phyloP scores from a whole-genome alignment of 148 eudicot genomes.

The Agrostemma githago region DNA sequence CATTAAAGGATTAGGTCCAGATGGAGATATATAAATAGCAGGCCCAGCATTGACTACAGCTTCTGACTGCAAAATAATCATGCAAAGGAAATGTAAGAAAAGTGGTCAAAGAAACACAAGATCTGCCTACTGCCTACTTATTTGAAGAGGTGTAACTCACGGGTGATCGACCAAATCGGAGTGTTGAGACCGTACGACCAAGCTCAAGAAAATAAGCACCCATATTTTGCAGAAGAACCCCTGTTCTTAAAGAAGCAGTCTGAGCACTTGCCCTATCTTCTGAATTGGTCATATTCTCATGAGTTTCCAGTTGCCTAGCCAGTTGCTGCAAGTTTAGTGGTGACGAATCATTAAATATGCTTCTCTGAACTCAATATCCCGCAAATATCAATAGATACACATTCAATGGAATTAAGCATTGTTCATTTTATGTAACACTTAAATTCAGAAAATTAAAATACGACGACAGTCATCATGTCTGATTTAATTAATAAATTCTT shows the following conservation, averaged over 20 bases:
- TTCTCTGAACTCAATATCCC: not conserved
- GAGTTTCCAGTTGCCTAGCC: constrained; percentile 31
- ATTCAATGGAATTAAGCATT: not conserved
- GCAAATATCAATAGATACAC: not conserved
- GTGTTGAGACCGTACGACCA: constrained; percentile 44
- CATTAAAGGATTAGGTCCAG: constrained; percentile 59
- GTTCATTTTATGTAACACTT: not conserved
- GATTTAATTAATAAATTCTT: not conserved
- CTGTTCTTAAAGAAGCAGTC: constrained; percentile 36
- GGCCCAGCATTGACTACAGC: constrained; percentile 50
- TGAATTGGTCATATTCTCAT: constrained; percentile 32
- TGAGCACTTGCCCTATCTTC: constrained; percentile 32
- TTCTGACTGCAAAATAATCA: constrained; percentile 37
- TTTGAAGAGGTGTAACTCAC: constrained; percentile 21
- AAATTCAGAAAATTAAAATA: not conserved
- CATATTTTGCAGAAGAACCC: constrained; percentile 41
- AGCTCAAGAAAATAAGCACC: constrained; percentile 53
- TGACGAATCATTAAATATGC: not conserved
- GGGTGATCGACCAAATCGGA: constrained; percentile 44
- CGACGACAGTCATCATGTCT: not conserved
- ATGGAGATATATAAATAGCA: constrained; percentile 42
- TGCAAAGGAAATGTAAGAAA: constrained; percentile 3
- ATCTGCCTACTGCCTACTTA: not conserved
- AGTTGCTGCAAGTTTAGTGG: constrained; percentile 32
- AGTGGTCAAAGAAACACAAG: not conserved